Conservation (phyloP, 139 green algal species). For the Spirogloea muscicola region DNA sequence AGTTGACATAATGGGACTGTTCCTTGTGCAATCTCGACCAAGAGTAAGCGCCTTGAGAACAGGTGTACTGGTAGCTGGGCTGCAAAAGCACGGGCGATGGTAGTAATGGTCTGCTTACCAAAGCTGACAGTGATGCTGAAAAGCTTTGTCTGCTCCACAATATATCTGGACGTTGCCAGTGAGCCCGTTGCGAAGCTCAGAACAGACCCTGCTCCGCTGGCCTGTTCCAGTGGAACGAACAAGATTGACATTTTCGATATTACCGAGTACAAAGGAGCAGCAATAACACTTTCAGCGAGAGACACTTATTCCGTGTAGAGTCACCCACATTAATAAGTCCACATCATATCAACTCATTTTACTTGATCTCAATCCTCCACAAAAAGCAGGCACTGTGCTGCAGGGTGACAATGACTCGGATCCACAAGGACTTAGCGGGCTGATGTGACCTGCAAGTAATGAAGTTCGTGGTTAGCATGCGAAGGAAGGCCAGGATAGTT, state of each 20-base stretch:
- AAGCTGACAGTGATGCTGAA: constrained; percentile 96
- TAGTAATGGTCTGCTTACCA: too few relatives aligned
- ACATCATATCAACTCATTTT: not conserved
- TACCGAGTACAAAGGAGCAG: too few relatives aligned
- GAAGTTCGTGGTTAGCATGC: constrained; percentile 47
- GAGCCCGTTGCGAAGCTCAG: constrained; percentile 59
- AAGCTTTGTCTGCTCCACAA: constrained; percentile 80
- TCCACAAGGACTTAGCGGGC: constrained; percentile 16
- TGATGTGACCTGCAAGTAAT: constrained; percentile 53
- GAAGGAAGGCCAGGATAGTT: constrained; percentile 78
- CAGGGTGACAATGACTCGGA: not conserved
- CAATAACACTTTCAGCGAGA: too few relatives aligned
- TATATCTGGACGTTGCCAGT: constrained; percentile 53
- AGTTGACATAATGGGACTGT: not conserved
- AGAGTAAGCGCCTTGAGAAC: too few relatives aligned
- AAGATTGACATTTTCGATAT: too few relatives aligned
- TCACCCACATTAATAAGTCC: not conserved
- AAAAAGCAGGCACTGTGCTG: not conserved
- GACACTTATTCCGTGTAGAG: too few relatives aligned
- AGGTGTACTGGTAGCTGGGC: not conserved
- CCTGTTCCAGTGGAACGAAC: too few relatives aligned
- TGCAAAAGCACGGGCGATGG: not conserved
- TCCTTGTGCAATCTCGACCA: not conserved
- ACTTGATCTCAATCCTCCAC: not conserved
- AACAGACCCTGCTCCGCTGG: constrained; percentile 57